Evolutionary conservation across 192 early-diverging fungal species (phyloP).

Genomic region (Chytriomyces hyalinus): DNA sequence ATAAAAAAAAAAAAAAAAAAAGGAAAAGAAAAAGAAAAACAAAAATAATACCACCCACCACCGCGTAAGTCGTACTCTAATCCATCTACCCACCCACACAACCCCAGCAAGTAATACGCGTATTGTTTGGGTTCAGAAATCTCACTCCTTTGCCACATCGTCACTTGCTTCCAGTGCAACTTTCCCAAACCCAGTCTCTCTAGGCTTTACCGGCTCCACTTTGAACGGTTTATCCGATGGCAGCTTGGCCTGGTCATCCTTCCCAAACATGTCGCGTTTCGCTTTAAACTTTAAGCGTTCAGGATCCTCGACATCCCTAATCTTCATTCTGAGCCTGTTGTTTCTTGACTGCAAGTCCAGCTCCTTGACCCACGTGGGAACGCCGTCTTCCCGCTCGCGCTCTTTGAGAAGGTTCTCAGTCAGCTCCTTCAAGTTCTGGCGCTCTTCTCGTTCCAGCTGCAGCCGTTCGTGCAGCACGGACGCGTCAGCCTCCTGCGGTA

Average conservation of each 20-base stretch:
- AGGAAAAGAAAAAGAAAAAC: too few relatives aligned
- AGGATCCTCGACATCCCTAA: constrained; percentile 33
- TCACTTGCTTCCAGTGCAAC: constrained; percentile 16
- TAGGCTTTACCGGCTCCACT: constrained; percentile 24
- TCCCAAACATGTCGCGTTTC: constrained; percentile 37
- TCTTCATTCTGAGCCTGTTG: constrained; percentile 35
- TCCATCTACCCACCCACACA: too few relatives aligned
- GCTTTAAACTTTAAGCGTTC: constrained; percentile 38
- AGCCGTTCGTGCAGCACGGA: constrained; percentile 20
- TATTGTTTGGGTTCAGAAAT: not conserved
- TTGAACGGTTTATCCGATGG: constrained; percentile 6
- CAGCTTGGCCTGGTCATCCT: constrained; percentile 28
- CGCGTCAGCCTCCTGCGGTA: constrained; percentile 15
- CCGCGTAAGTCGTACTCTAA: too few relatives aligned
- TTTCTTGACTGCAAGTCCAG: constrained; percentile 38
- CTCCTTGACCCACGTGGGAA: constrained; percentile 35
- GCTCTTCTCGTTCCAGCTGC: constrained; percentile 36
- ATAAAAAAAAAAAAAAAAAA: too few relatives aligned
- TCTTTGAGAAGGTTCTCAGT: constrained; percentile 32
- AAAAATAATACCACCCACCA: too few relatives aligned
- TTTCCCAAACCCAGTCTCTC: constrained; percentile 39
- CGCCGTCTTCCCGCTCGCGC: constrained; percentile 31
- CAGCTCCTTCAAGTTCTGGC: constrained; percentile 31
- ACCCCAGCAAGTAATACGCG: too few relatives aligned
- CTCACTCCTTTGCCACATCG: constrained; percentile 25